phyloP scores from a whole-genome alignment of 2,329 filamentous ascomycete species.

The Spiromastix sp. region DNA sequence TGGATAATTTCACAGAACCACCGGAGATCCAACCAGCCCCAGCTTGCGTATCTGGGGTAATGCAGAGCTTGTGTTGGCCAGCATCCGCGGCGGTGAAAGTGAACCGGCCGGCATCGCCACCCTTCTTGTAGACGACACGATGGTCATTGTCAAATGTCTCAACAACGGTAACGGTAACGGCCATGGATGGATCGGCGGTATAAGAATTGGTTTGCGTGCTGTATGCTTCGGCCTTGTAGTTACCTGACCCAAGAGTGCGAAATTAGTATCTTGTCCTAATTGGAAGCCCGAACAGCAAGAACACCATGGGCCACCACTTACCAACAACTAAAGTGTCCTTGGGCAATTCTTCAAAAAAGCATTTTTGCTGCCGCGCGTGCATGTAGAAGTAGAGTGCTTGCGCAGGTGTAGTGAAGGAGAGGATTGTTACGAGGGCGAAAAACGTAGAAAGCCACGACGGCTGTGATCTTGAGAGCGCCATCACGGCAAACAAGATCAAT shows the following conservation, averaged over 20 bases:
- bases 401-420: constrained; percentile 50
- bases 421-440: constrained; percentile 55
- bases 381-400: constrained; percentile 94
- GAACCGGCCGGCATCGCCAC: constrained; percentile 67
- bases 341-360: constrained; percentile 96
- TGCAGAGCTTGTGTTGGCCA: constrained; percentile 95
- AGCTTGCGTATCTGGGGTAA: constrained; percentile 65
- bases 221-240: constrained; percentile 80
- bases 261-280: constrained; percentile 3
- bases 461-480: constrained; percentile 26
- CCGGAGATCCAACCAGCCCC: constrained; percentile 62
- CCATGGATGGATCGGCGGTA: constrained; percentile 62
- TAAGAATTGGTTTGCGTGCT: constrained; percentile 60
- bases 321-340: constrained; percentile 94
- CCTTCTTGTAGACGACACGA: constrained; percentile 82
- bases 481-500: constrained; percentile 12
- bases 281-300: not conserved
- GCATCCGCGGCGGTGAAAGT: constrained; percentile 90
- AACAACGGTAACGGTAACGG: constrained; percentile 85
- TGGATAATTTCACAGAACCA: constrained; percentile 69
- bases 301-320: no score
- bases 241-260: constrained; percentile 44
- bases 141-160: constrained; percentile 97
- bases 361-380: constrained; percentile 75
- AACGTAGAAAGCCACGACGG: constrained; percentile 31